These are phyloP conservation scores for Clarkia xantiana DNA, from an alignment of 345 rosid genomes.

Conservation along the genomic window DNA sequence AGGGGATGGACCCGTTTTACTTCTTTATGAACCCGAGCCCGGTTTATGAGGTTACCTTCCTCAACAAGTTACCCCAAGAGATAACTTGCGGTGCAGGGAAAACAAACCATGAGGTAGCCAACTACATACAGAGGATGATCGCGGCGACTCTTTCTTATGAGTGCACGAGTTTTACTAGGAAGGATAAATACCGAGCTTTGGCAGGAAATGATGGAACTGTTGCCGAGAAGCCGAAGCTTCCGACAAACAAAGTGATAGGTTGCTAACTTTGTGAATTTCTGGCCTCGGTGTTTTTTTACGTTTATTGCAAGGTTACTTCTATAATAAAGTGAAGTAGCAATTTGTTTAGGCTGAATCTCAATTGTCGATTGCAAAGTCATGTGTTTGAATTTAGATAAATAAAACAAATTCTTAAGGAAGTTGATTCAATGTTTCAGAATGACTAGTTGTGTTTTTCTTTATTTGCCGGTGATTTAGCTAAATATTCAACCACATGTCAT, in stretches of 20 bases:
- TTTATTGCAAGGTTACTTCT: too few species aligned
- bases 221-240: constrained; percentile 18
- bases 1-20: constrained; percentile 75
- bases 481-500: too few species aligned
- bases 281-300: too few species aligned
- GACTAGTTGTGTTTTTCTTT: too few species aligned
- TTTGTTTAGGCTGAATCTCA: too few species aligned
- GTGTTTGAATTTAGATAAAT: too few species aligned
- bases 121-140: constrained; percentile 59
- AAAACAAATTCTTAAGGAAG: too few species aligned
- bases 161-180: constrained; percentile 67
- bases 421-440: too few species aligned
- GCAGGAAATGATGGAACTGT: constrained; percentile 73
- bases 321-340: too few species aligned
- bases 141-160: constrained; percentile 58
- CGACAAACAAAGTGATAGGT: constrained; percentile 20
- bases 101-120: constrained; percentile 72
- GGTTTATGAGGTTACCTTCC: constrained; percentile 58
- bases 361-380: too few species aligned
- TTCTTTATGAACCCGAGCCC: constrained; percentile 92
- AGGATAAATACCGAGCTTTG: constrained; percentile 60
- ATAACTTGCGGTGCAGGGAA: constrained; percentile 48
- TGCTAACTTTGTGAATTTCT: constrained; percentile 17
- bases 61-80: constrained; percentile 53
- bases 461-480: too few species aligned